These are phyloP conservation scores for Abortiporus biennis DNA, from an alignment of 1,284 basidiomycete species.

Conservation along the genomic window DNA sequence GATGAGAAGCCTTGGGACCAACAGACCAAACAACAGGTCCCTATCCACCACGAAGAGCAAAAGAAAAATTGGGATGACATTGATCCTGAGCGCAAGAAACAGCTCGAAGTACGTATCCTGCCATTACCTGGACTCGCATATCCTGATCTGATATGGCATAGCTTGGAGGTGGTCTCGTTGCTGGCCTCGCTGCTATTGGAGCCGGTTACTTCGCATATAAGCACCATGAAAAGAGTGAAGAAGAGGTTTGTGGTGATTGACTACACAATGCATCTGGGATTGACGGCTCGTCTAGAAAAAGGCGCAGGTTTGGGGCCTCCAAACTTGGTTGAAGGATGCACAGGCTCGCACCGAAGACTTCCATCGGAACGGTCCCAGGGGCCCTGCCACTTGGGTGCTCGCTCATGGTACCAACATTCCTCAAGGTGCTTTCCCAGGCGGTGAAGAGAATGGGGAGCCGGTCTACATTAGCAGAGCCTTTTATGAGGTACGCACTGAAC, in stretches of 20 bases:
- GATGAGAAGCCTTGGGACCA: background rate
- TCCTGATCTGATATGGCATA: constrained; percentile 20
- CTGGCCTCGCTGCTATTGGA: constrained; percentile 44
- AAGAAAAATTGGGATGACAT: constrained; percentile 55
- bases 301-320: constrained; percentile 41
- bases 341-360: constrained; percentile 44
- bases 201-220: constrained; percentile 50
- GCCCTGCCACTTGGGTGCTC: constrained; percentile 56
- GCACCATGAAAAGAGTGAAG: constrained; percentile 47
- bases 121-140: constrained; percentile 1
- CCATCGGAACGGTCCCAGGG: constrained; percentile 35
- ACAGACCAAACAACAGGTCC: background rate
- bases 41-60: constrained; percentile 36
- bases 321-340: constrained; percentile 56
- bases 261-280: background rate
- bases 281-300: constrained; percentile 34
- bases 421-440: constrained; percentile 46
- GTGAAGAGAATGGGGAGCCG: constrained; percentile 43
- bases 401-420: constrained; percentile 55
- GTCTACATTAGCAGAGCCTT: constrained; percentile 58
- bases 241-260: constrained; percentile 39
- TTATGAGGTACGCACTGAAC: constrained; percentile 40
- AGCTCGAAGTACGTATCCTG: constrained; percentile 43
- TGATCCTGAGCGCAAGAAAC: constrained; percentile 48
- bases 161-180: constrained; percentile 60